These are phyloP conservation scores for Halenospora varia DNA, from an alignment of 495 filamentous ascomycete species.

Conservation along the genomic window DNA sequence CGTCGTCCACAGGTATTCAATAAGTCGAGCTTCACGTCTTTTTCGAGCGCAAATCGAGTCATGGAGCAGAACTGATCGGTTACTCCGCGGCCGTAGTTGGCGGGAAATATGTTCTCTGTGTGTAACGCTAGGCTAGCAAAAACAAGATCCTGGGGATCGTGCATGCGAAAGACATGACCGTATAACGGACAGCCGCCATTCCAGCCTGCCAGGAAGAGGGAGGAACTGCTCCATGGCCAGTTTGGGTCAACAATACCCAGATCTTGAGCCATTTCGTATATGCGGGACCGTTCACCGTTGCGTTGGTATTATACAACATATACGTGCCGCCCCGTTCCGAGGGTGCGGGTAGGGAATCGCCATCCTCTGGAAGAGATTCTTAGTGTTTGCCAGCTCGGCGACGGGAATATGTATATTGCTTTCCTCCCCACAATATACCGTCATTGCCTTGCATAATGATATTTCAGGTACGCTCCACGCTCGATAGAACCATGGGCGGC, in stretches of 20 bases:
- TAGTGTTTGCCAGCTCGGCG: neutral
- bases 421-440: neutral
- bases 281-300: neutral
- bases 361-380: neutral
- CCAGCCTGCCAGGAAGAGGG: neutral
- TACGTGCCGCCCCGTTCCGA: too few relatives aligned
- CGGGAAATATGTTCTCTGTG: neutral
- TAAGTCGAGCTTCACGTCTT: neutral
- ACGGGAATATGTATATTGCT: neutral
- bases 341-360: neutral
- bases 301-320: neutral
- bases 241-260: neutral
- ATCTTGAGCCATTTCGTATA: neutral
- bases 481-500: neutral
- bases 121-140: neutral
- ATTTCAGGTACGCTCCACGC: neutral
- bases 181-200: neutral
- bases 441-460: neutral
- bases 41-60: neutral
- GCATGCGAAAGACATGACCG: neutral
- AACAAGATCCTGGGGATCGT: neutral
- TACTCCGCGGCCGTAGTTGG: neutral
- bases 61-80: neutral
- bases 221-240: neutral
- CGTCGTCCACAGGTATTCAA: neutral